Conservation (phyloP, 768 basidiomycete species). For the Austroboletus eburneus region DNA sequence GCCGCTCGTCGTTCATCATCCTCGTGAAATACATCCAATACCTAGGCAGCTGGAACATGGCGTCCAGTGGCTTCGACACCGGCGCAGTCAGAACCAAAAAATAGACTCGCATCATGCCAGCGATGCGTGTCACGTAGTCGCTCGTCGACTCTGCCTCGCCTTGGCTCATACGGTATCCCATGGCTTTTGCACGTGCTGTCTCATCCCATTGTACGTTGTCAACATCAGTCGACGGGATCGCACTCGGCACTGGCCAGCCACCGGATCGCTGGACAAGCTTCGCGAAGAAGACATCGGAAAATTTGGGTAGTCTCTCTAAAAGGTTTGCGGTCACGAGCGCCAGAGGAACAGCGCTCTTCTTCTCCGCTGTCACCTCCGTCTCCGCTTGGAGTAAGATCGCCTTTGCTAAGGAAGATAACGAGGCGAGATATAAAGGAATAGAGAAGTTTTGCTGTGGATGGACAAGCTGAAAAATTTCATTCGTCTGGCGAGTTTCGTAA, state of each 20-base stretch:
- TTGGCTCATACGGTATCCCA: constrained; percentile 49
- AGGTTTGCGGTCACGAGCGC: constrained; percentile 68
- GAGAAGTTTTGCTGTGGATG: constrained; percentile 27
- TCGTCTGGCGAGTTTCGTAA: constrained; percentile 29
- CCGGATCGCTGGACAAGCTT: constrained; percentile 85
- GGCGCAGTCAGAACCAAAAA: constrained; percentile 57
- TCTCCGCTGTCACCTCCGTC: constrained; percentile 87
- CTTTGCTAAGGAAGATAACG: constrained; percentile 86
- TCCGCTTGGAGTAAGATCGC: constrained; percentile 88
- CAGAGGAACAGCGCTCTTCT: constrained; percentile 78
- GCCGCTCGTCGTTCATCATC: constrained; percentile 45
- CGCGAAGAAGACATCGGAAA: constrained; percentile 76
- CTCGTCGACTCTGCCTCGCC: constrained; percentile 48
- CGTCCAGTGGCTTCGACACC: constrained; percentile 36
- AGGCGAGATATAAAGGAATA: constrained; percentile 59
- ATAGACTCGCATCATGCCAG: constrained; percentile 84
- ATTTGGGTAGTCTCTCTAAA: constrained; percentile 50
- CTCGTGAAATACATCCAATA: constrained; percentile 74
- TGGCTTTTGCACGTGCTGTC: constrained; percentile 42
- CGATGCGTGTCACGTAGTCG: constrained; percentile 64
- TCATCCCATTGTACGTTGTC: constrained; percentile 46
- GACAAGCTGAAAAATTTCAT: constrained; percentile 42
- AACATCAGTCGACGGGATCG: constrained; percentile 49
- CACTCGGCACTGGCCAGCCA: constrained; percentile 77
- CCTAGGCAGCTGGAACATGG: constrained; percentile 56